A percentile compares a stretch with the other conserved stretches of the same genome.
phyloP scores from a whole-genome alignment of 192 early-diverging fungal genomes.

The Backusella luteola region DNA sequence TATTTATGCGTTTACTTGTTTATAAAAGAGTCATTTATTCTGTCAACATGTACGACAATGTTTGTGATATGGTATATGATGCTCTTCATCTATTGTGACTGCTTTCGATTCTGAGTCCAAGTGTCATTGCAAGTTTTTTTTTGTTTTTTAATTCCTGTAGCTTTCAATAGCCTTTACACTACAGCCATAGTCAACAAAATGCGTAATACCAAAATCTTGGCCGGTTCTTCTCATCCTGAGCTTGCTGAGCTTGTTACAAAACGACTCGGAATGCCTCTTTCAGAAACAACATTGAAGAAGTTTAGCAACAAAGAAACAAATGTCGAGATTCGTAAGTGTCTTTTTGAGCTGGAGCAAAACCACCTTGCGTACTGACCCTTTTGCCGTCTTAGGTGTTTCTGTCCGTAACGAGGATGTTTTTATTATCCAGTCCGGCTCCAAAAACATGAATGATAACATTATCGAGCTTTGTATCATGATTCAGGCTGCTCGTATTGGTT shows the following conservation, averaged over 20 bases:
- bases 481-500: conserved; percentile 94
- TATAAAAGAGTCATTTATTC: too few relatives aligned
- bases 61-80: too few relatives aligned
- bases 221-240: conserved; percentile 90
- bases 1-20: too few relatives aligned
- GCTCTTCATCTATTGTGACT: not conserved
- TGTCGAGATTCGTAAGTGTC: conserved; percentile 73
- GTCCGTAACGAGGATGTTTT: conserved; percentile 98
- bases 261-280: conserved; percentile 74
- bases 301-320: conserved; percentile 94
- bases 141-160: not conserved
- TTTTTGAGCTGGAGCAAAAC: not conserved
- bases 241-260: conserved; percentile 78
- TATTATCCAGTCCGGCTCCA: conserved; percentile 95
- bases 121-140: not conserved
- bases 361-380: not conserved
- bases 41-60: too few relatives aligned
- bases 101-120: not conserved
- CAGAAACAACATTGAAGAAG: conserved; percentile 74
- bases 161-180: not conserved
- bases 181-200: conserved; percentile 42
- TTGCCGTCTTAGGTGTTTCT: conserved; percentile 72
- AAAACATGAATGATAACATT: conserved; percentile 95
- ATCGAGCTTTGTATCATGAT: conserved; percentile 99
- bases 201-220: conserved; percentile 91